Conservation (phyloP, 768 basidiomycete genomes). For the Pholiota molesta region DNA sequence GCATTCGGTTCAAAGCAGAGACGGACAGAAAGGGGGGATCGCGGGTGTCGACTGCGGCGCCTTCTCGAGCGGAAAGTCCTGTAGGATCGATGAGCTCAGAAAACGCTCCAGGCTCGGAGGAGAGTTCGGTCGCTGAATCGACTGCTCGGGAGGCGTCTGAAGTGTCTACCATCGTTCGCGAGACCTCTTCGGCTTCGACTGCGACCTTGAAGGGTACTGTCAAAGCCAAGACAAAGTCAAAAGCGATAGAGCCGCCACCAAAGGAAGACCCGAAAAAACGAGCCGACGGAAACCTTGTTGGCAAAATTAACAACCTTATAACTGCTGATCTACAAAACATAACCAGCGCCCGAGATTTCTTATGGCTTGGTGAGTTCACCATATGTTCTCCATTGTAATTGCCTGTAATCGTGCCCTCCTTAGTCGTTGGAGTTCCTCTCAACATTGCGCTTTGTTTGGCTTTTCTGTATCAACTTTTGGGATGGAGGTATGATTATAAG, state of each 20-base stretch:
- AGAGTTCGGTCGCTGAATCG: neutral
- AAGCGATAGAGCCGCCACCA: neutral
- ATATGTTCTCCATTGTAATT: neutral
- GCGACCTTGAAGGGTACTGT: neutral
- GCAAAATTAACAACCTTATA: conserved; percentile 69
- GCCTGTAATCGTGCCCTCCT: conserved; percentile 1
- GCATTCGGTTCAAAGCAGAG: conserved; percentile 62
- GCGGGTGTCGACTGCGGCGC: neutral
- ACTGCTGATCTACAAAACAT: conserved; percentile 35
- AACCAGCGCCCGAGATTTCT: conserved; percentile 25
- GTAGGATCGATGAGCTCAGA: conserved; percentile 25
- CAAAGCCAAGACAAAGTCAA: neutral
- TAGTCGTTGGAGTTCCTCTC: conserved; percentile 42
- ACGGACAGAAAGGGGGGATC: neutral
- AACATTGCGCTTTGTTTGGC: conserved; percentile 41
- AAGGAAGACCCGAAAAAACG: conserved; percentile 22
- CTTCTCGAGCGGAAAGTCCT: conserved; percentile 10
- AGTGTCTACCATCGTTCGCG: conserved; percentile 23
- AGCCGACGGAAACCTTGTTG: conserved; percentile 59
- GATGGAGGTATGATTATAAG: conserved; percentile 40
- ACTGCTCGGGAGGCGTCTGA: neutral
- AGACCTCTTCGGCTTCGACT: conserved; percentile 32
- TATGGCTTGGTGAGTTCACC: conserved; percentile 17
- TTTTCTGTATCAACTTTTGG: conserved; percentile 50
- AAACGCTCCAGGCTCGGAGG: neutral